Base-by-base conservation (phyloP, 768 basidiomycete species). In the Clavulina sp. region DNA sequence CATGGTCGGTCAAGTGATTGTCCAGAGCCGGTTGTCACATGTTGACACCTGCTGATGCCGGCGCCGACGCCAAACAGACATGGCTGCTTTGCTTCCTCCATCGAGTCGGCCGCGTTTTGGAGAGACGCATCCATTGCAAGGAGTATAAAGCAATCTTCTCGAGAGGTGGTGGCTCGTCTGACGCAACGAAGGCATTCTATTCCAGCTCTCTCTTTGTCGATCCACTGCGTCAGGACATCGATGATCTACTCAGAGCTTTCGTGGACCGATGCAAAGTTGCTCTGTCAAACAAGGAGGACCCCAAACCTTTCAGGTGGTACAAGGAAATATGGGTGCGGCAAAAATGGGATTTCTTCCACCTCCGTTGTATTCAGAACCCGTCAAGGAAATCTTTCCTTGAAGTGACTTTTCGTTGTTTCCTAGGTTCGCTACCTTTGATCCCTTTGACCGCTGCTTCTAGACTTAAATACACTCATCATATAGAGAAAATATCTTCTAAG, bases 281-380 rank as follows among this genome's bases (percentile, higher is more conserved):
- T 9, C 43, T 46, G 9, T 24, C 13, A 9, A 16, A 13, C 13
- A 16, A 46, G 63, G 48, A 49, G 28, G 40, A 6, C 16, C 18
- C 29, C 47, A 24, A 38, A n/a, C 82, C 85, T 0, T 88, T 87
- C 61, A 57, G 67, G 2, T 66, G 78, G 19, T 89, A 87, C 74
- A 86, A 82, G 63, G 57, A 60, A 1, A 59, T 84, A 19, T 89
- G 86, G 85, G 62, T 60, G 7, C 65, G 66, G 4, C 70, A 73
- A 54, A 80, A 81, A 21, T 89, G 85, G 85, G 66, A 69, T 30
- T 84, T 76, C 74, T 63, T 84, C 41, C 83, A 86, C 60, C 73
- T 88, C 66, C 78, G 74, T 61, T 76, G 80, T 3, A 75, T 81
- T 53, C 84, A 88, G 58, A 64, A 70, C 40, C 71, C 80, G 47